These are phyloP conservation scores for Pulveroboletus sp. DNA, from an alignment of 768 basidiomycete species.

Conservation along the genomic window DNA sequence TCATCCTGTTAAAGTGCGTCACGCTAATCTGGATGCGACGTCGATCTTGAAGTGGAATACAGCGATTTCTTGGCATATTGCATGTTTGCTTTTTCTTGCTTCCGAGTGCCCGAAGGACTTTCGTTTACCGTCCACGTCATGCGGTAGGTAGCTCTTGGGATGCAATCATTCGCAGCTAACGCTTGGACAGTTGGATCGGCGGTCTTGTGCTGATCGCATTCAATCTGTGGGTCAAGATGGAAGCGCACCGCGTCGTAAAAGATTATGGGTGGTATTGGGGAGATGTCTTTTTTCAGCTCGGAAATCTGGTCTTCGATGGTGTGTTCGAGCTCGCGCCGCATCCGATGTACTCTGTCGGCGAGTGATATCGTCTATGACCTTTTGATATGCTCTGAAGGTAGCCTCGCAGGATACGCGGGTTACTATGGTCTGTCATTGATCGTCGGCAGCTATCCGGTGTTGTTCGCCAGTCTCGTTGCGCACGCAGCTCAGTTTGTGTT, in stretches of 20 bases:
- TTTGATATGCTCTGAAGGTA: neutral
- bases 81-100: conserved; percentile 92
- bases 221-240: conserved; percentile 98
- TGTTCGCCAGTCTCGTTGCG: conserved; percentile 90
- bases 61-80: conserved; percentile 95
- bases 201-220: conserved; percentile 84
- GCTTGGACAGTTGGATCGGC: conserved; percentile 67
- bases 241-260: conserved; percentile 96
- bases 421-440: conserved; percentile 95
- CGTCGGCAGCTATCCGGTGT: conserved; percentile 80
- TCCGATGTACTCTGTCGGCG: conserved; percentile 93
- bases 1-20: conserved; percentile 90
- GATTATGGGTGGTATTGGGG: conserved; percentile 99
- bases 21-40: neutral
- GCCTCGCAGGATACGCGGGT: conserved; percentile 75
- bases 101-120: conserved; percentile 78
- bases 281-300: conserved; percentile 89
- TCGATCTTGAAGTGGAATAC: conserved; percentile 6
- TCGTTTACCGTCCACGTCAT: conserved; percentile 70
- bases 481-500: conserved; percentile 98
- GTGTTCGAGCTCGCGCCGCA: conserved; percentile 93
- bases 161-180: neutral
- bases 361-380: conserved; percentile 3
- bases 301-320: conserved; percentile 92
- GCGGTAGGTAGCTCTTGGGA: conserved; percentile 46